Conservation (phyloP, 1,284 basidiomycete species). For the Irpex lacteus region DNA sequence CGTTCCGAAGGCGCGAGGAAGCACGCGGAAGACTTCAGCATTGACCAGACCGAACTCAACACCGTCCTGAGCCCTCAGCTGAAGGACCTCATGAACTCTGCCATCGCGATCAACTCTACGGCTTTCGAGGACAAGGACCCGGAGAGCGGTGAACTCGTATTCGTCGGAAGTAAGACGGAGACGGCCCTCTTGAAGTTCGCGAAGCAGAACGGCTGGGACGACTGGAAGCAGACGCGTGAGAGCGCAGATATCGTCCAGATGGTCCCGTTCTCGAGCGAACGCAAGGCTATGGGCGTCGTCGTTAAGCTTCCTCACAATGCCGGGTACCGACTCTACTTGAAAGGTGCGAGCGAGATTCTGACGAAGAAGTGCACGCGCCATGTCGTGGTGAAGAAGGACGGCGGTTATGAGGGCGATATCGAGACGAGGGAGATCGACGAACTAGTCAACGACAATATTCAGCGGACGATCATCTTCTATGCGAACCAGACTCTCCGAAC, state of each 20-base stretch:
- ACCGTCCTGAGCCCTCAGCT: conserved; percentile 62
- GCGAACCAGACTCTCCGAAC: conserved; percentile 94
- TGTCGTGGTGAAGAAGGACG: conserved; percentile 60
- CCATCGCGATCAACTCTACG: conserved; percentile 92
- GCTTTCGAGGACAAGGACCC: conserved; percentile 87
- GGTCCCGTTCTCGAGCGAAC: conserved; percentile 93
- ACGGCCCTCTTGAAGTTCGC: conserved; percentile 90
- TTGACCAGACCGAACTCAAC: conserved; percentile 77
- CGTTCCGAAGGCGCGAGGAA: conserved; percentile 29
- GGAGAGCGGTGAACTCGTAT: conserved; percentile 61
- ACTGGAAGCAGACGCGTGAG: conserved; percentile 73
- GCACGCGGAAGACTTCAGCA: conserved; percentile 73
- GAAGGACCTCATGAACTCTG: conserved; percentile 75
- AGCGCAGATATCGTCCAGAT: conserved; percentile 76
- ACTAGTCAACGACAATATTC: conserved; percentile 75
- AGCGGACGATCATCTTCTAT: conserved; percentile 92
- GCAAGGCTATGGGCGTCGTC: conserved; percentile 96
- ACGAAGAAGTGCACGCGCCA: conserved; percentile 73
- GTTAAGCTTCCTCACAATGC: conserved; percentile 49
- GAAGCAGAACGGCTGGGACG: conserved; percentile 81
- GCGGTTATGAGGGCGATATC: conserved; percentile 37
- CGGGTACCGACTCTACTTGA: conserved; percentile 78
- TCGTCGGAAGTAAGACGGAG: conserved; percentile 97
- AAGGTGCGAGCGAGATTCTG: conserved; percentile 94
- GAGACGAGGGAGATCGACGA: conserved; percentile 62